Base-by-base conservation (phyloP, 139 green algal species). In the Chlorella vulgaris region DNA sequence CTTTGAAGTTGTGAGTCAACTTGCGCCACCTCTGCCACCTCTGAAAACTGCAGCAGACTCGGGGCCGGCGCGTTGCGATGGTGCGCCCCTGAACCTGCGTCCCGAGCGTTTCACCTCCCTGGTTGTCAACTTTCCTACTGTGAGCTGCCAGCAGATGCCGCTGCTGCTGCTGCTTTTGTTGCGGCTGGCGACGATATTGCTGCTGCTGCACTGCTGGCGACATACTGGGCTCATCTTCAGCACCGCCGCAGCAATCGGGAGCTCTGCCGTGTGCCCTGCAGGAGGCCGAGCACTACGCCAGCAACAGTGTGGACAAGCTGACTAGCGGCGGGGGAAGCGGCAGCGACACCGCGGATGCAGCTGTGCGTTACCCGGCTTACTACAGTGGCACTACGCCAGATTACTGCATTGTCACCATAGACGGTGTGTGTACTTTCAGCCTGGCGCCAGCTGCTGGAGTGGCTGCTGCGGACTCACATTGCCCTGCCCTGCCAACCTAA, bases 331-430 rank as follows among this genome's bases (percentile, higher is more conserved):
- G 55, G 18, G 22, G 18, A 31, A 29, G n/a, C 22, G 55, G 55
- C 55, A 65, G 55, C 22, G 55, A 21, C 55, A 55, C 5, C 18
- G 55, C 55, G 18, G 21, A n/a, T 65, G 15, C 47, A 15, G 47
- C 47, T 24, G 47, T 10, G 47, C 47, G 70, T 21, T 47, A 35
- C 26, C 73, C 73, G 24, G 19, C 53, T 6, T 79, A 69, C 36
- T 79, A 79, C 53, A 79, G 53, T 33, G 73, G 73, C 0, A 35
- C 28, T 4, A 53, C 53, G 33, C 73, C 73, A 2, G 31, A n/a
- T 15, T 39, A 69, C 35, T 79, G 73, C 73, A 51, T 79, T 2
- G 53, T 79, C 10, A 10, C 15, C 47, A 58, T 15, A 58, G 47
- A 58, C 15, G 47, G 13, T 58, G 47, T 15, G 15, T 58, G 15